phyloP scores from a whole-genome alignment of 2,329 filamentous ascomycete genomes.

The Ophiostoma ulmi region DNA sequence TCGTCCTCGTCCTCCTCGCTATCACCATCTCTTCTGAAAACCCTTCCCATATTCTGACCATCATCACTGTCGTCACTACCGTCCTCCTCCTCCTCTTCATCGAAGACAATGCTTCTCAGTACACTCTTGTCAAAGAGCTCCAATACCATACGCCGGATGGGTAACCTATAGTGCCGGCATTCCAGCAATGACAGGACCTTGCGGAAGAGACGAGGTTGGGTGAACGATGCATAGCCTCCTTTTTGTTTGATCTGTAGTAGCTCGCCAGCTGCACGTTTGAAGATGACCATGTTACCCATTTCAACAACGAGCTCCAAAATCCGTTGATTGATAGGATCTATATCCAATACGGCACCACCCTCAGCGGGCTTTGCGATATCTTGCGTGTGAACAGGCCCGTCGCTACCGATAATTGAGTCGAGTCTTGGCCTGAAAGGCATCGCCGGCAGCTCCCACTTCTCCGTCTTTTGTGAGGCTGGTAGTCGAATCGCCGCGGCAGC shows the following conservation, averaged over 20 bases:
- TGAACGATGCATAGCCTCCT: slow-evolving; percentile 69
- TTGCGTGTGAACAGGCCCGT: slow-evolving; percentile 29
- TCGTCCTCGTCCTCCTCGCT: slow-evolving; percentile 28
- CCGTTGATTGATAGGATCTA: slow-evolving; percentile 57
- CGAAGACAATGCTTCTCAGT: slow-evolving; percentile 76
- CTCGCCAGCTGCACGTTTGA: slow-evolving; percentile 79
- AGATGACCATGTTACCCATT: slow-evolving; percentile 86
- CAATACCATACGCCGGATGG: slow-evolving; percentile 81
- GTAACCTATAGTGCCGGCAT: slow-evolving; percentile 81
- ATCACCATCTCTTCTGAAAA: slow-evolving; percentile 25
- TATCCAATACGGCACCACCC: slow-evolving; percentile 33
- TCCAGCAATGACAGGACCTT: slow-evolving; percentile 82
- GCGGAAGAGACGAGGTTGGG: slow-evolving; percentile 71
- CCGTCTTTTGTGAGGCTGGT: slow-evolving; percentile 50
- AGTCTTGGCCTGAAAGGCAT: slow-evolving; percentile 39
- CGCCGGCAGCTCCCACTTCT: slow-evolving; percentile 41
- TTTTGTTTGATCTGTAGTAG: slow-evolving; percentile 73
- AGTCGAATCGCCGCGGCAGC: slow-evolving; percentile 45
- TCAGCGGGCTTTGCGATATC: slow-evolving; percentile 32
- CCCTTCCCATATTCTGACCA: slow-evolving; percentile 33
- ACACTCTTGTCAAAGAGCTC: slow-evolving; percentile 92
- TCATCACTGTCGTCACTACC: slow-evolving; percentile 48
- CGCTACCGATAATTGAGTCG: slow-evolving; percentile 29
- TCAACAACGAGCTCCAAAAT: slow-evolving; percentile 83
- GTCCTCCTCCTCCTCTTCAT: slow-evolving; percentile 52